Evolutionary conservation across 108 stramenopile species (phyloP).

Genomic region (Schizochytrium sp.): DNA sequence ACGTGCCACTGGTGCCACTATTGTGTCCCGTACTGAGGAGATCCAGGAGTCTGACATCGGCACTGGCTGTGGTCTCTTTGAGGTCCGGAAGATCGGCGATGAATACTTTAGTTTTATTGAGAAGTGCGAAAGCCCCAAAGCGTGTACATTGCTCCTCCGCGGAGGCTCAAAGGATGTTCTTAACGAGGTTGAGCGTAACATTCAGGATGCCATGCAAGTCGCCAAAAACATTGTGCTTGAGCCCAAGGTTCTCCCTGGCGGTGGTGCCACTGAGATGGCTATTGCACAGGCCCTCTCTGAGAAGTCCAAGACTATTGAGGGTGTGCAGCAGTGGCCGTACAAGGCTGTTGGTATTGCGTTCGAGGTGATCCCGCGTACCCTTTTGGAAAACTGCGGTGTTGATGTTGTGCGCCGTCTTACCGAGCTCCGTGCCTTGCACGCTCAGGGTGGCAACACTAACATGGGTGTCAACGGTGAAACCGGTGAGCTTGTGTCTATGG

Average conservation of each 20-base stretch:
- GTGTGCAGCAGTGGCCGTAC: constrained; percentile 91
- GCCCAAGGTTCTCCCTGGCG: constrained; percentile 96
- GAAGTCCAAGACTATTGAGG: constrained; percentile 72
- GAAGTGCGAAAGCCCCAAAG: constrained; percentile 96
- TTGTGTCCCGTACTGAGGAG: constrained; percentile 97
- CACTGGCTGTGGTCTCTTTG: constrained; percentile 96
- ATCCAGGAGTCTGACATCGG: constrained; percentile 98
- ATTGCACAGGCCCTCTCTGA: constrained; percentile 87
- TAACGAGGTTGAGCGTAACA: constrained; percentile 98
- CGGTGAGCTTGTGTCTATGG: constrained; percentile 95
- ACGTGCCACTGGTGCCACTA: constrained; percentile 96
- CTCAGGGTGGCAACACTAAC: constrained; percentile 81
- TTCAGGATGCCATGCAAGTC: constrained; percentile 99
- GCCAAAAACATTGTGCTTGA: constrained; percentile 98
- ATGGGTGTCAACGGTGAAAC: constrained; percentile 95
- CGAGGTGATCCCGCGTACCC: constrained; percentile 99
- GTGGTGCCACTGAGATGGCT: constrained; percentile 99
- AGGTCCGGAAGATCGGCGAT: constrained; percentile 96
- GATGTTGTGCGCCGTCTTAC: constrained; percentile 97
- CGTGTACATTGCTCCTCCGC: constrained; percentile 96
- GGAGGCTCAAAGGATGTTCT: constrained; percentile 99
- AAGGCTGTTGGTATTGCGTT: constrained; percentile 95
- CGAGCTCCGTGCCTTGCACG: constrained; percentile 93
- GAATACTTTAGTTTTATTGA: constrained; percentile 97
- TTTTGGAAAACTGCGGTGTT: constrained; percentile 98